These are phyloP conservation scores for Zalaria obscura DNA, from an alignment of 2,329 filamentous ascomycete genomes.

Conservation along the genomic window DNA sequence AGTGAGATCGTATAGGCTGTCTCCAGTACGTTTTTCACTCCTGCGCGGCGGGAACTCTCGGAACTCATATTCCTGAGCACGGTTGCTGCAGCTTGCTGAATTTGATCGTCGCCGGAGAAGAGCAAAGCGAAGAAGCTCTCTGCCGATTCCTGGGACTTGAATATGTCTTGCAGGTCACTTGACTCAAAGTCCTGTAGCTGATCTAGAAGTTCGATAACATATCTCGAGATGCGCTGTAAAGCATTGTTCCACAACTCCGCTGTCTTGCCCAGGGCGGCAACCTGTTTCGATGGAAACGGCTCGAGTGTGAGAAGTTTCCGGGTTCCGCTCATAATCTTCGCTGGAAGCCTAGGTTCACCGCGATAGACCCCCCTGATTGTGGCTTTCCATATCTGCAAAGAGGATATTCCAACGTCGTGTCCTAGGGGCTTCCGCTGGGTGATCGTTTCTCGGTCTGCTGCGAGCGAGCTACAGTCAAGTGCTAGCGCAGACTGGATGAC, in stretches of 20 bases:
- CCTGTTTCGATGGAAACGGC: constrained; percentile 38
- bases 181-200: constrained; percentile 63
- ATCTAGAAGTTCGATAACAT: constrained; percentile 62
- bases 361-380: constrained; percentile 55
- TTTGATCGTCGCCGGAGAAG: constrained; percentile 64
- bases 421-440: constrained; percentile 47
- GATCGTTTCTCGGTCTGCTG: constrained; percentile 54
- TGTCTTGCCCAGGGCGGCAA: constrained; percentile 31
- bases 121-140: constrained; percentile 65
- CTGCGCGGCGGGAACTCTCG: constrained; percentile 48
- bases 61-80: constrained; percentile 71
- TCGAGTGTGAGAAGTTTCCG: constrained; percentile 62
- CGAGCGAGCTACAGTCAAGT: constrained; percentile 57
- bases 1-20: constrained; percentile 43
- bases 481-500: constrained; percentile 54
- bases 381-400: constrained; percentile 63
- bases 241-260: constrained; percentile 66
- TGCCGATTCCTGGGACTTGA: constrained; percentile 52
- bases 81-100: constrained; percentile 68
- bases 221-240: constrained; percentile 46
- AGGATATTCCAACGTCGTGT: constrained; percentile 54
- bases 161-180: constrained; percentile 54
- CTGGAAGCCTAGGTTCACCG: constrained; percentile 58
- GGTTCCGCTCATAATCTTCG: constrained; percentile 56
- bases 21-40: constrained; percentile 45